Conservation (phyloP, 768 basidiomycete genomes). For the Leccinum incarnatum region DNA sequence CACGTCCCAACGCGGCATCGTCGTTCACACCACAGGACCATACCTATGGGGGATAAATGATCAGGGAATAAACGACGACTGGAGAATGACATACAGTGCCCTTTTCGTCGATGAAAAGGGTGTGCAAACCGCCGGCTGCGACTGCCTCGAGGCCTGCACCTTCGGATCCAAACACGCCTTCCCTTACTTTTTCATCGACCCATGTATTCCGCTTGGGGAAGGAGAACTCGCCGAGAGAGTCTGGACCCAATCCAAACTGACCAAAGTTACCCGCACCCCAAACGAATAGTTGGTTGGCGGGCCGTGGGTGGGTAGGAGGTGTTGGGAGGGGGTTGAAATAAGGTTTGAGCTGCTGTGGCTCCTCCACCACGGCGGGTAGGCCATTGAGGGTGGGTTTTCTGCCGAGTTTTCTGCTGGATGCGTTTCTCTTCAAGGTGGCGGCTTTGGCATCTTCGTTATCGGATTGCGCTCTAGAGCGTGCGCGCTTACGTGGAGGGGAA, state of each 20-base stretch:
- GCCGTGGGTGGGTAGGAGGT: slow-evolving; percentile 54
- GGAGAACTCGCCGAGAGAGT: slow-evolving; percentile 63
- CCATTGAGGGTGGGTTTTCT: slow-evolving; percentile 33
- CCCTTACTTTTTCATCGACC: slow-evolving; percentile 72
- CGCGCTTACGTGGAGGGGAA: slow-evolving; percentile 48
- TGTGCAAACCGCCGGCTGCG: slow-evolving; percentile 85
- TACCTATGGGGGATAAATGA: slow-evolving; percentile 43
- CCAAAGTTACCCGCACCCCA: slow-evolving; percentile 96
- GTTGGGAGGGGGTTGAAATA: slow-evolving; percentile 67
- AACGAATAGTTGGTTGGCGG: slow-evolving; percentile 71
- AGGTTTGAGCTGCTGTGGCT: slow-evolving; percentile 44
- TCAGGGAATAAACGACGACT: not conserved
- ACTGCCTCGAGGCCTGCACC: slow-evolving; percentile 81
- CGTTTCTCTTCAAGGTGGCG: slow-evolving; percentile 24
- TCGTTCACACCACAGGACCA: slow-evolving; percentile 90
- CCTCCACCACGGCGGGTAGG: slow-evolving; percentile 29
- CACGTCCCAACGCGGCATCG: slow-evolving; percentile 81
- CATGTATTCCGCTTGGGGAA: slow-evolving; percentile 76
- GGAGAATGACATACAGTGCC: slow-evolving; percentile 67
- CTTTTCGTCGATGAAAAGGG: slow-evolving; percentile 82
- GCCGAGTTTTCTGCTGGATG: slow-evolving; percentile 26
- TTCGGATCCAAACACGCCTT: slow-evolving; percentile 66
- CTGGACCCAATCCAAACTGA: slow-evolving; percentile 89
- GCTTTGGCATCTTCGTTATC: slow-evolving; percentile 41
- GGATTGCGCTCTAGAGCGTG: slow-evolving; percentile 39